A percentile compares a stretch with the other conserved stretches of the same genome.
Evolutionary conservation across 345 rosid genomes (phyloP).

Genomic region (Bretschneidera sinensis): DNA sequence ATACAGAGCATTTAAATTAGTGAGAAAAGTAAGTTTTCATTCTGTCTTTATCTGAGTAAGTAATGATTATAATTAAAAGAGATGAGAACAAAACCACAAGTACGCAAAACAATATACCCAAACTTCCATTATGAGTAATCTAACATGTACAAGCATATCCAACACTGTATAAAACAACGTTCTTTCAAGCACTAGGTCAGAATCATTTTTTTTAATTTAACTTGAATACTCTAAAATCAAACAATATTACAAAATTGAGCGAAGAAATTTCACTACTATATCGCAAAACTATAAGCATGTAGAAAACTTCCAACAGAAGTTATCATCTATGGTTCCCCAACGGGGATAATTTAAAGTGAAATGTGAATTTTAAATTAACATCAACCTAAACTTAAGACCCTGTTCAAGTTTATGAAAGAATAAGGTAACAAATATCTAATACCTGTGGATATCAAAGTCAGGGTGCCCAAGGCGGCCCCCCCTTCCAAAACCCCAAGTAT

Average conservation of each 20-base stretch:
- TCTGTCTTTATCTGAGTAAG: not conserved
- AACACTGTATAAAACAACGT: not conserved
- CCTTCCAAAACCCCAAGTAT: constrained; percentile 98
- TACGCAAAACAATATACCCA: constrained; percentile 2
- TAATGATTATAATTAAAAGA: too few relatives aligned
- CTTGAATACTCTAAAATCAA: not conserved
- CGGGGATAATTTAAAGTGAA: not conserved
- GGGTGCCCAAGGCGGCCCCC: constrained; percentile 99
- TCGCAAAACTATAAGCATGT: not conserved
- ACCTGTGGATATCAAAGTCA: constrained; percentile 99
- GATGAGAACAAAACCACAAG: not conserved
- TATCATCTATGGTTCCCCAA: not conserved
- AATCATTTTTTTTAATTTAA: not conserved
- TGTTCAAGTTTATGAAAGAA: not conserved
- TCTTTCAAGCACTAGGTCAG: not conserved
- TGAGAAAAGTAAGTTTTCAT: not conserved
- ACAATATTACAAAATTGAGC: not conserved
- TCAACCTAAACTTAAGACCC: not conserved
- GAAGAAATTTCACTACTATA: not conserved
- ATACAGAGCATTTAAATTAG: too few relatives aligned
- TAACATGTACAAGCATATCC: not conserved
- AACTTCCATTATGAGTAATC: not conserved
- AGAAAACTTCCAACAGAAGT: constrained; percentile 1
- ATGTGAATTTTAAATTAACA: constrained; percentile 1
- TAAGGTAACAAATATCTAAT: constrained; percentile 5